Evolutionary conservation across 805 yeast species (phyloP).

Genomic region (Candida saitoana): DNA sequence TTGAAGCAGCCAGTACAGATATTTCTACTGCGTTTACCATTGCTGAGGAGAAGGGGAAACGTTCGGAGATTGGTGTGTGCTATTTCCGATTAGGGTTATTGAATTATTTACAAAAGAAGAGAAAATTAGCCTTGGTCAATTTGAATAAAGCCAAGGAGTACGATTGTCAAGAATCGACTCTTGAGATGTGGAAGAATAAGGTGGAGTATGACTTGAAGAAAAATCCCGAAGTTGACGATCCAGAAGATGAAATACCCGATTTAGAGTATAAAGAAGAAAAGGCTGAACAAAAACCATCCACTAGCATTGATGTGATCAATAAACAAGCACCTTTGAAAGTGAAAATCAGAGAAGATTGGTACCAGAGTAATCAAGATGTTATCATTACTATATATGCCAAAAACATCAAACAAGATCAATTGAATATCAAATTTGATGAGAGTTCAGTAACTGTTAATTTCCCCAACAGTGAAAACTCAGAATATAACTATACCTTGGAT

Average conservation of each 20-base stretch:
- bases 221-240: conserved; percentile 14
- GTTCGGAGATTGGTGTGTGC: conserved; percentile 44
- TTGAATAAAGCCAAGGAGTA: conserved; percentile 40
- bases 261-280: not conserved
- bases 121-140: conserved; percentile 35
- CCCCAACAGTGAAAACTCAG: conserved; percentile 47
- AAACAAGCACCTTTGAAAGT: conserved; percentile 36
- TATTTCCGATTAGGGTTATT: conserved; percentile 47
- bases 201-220: conserved; percentile 27
- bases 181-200: conserved; percentile 46
- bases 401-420: conserved; percentile 49
- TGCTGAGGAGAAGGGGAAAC: conserved; percentile 45
- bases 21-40: conserved; percentile 41
- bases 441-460: conserved; percentile 41
- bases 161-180: conserved; percentile 43
- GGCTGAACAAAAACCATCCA: conserved; percentile 12
- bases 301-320: conserved; percentile 31
- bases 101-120: conserved; percentile 42
- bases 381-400: conserved; percentile 71
- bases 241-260: conserved; percentile 6
- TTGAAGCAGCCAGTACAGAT: conserved; percentile 46
- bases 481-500: conserved; percentile 54
- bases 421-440: conserved; percentile 36
- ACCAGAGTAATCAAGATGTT: conserved; percentile 56
- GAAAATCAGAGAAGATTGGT: conserved; percentile 45